phyloP scores from a whole-genome alignment of 495 filamentous ascomycete genomes.

The Hypoxylon cercidicola region DNA sequence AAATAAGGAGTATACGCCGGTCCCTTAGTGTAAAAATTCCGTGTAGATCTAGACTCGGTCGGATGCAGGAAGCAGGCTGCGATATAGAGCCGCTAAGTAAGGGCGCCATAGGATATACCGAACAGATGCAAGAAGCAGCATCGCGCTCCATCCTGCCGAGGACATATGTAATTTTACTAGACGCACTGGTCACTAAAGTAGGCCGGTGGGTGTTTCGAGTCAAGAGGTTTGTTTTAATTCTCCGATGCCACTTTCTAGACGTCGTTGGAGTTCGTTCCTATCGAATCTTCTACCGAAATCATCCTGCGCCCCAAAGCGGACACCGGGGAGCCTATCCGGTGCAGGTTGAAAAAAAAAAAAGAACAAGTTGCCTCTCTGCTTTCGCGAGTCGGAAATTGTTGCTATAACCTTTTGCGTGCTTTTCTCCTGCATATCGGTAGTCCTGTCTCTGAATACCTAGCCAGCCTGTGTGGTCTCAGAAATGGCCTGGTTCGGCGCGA shows the following conservation, averaged over 20 bases:
- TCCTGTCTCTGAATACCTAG: slow-evolving; percentile 19
- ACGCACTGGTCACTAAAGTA: slow-evolving; percentile 10
- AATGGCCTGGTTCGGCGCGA: slow-evolving; percentile 5
- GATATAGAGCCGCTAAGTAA: slow-evolving; percentile 29
- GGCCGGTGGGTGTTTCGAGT: slow-evolving; percentile 20
- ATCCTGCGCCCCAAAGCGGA: slow-evolving; percentile 19
- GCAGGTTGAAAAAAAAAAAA: slow-evolving; percentile 5
- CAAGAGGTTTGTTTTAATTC: slow-evolving; percentile 3
- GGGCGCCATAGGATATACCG: slow-evolving; percentile 1
- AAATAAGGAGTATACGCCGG: slow-evolving; percentile 22
- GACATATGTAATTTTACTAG: slow-evolving; percentile 11
- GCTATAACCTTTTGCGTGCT: slow-evolving; percentile 11
- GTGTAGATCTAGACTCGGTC: slow-evolving; percentile 35
- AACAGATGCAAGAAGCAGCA: background rate
- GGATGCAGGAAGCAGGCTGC: slow-evolving; percentile 28
- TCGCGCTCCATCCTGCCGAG: slow-evolving; percentile 24
- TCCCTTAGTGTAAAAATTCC: slow-evolving; percentile 3
- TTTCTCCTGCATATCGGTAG: slow-evolving; percentile 36
- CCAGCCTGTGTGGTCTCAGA: slow-evolving; percentile 23
- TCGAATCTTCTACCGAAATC: slow-evolving; percentile 29
- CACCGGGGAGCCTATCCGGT: slow-evolving; percentile 35
- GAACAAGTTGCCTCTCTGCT: slow-evolving; percentile 14
- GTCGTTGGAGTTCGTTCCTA: background rate
- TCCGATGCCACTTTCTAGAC: slow-evolving; percentile 13
- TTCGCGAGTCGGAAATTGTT: slow-evolving; percentile 39